A percentile compares a stretch with the other conserved stretches of the same genome.
phyloP scores from a whole-genome alignment of 2,329 filamentous ascomycete species.

The Aspergillus texensis region DNA sequence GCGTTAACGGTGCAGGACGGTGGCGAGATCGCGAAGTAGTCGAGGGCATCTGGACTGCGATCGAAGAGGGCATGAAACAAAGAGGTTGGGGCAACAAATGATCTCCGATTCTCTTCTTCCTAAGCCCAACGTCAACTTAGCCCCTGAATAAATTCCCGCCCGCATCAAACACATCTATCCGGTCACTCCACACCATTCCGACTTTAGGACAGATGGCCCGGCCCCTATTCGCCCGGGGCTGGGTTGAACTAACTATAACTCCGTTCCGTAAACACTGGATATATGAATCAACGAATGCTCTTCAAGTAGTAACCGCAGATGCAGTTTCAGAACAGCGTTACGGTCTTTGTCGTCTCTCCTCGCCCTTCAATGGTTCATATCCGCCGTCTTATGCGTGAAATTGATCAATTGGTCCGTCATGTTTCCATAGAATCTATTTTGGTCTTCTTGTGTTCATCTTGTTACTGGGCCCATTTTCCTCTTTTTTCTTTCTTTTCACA shows the following conservation, averaged over 20 bases:
- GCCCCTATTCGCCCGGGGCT: neutral
- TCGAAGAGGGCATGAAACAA: slow-evolving; percentile 83
- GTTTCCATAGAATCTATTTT: neutral
- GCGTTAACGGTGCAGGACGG: slow-evolving; percentile 42
- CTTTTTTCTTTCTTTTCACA: neutral
- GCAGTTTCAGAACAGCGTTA: neutral
- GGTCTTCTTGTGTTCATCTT: neutral
- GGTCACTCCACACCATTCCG: neutral
- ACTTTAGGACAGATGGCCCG: neutral
- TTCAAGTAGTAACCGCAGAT: neutral
- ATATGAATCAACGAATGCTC: neutral
- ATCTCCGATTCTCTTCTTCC: neutral
- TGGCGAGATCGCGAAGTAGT: slow-evolving; percentile 94
- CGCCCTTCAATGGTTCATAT: neutral
- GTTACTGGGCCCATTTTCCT: neutral
- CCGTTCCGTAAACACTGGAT: neutral
- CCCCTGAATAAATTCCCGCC: neutral
- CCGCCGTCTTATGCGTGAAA: neutral
- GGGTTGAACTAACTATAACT: neutral
- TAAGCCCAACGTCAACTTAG: neutral
- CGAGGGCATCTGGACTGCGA: slow-evolving; percentile 85
- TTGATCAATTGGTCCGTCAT: neutral
- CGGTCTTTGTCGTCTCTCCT: neutral
- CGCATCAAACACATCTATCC: neutral
- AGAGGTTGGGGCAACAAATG: slow-evolving; percentile 69